phyloP scores from a whole-genome alignment of 495 filamentous ascomycete genomes.

The Neurospora sublineolata region DNA sequence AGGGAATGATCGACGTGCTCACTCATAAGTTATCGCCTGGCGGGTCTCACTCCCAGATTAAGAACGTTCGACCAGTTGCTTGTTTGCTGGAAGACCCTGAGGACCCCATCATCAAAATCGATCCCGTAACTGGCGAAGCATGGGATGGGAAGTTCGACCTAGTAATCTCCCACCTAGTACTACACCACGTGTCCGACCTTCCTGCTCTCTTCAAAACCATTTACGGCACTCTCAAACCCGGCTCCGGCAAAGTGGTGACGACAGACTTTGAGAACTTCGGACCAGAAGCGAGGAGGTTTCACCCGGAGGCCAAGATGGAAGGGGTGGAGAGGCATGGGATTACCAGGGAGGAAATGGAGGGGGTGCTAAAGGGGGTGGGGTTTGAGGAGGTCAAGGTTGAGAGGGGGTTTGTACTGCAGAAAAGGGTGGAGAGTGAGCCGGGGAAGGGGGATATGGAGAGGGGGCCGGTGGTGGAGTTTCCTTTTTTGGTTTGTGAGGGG shows the following conservation, averaged over 20 bases:
- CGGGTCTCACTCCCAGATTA: conserved; percentile 8
- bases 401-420: conserved; percentile 33
- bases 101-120: conserved; percentile 15
- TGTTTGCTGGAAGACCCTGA: conserved; percentile 9
- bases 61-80: conserved; percentile 11
- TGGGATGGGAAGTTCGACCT: conserved; percentile 29
- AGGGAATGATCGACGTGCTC: conserved; percentile 43
- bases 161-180: conserved; percentile 38
- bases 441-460: conserved; percentile 18
- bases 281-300: conserved; percentile 38
- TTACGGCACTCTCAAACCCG: conserved; percentile 30
- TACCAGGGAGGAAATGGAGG: conserved; percentile 23
- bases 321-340: conserved; percentile 46
- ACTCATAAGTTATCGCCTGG: conserved; percentile 23
- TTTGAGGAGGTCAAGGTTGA: conserved; percentile 35
- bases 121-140: conserved; percentile 6
- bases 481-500: conserved; percentile 42
- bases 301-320: conserved; percentile 38
- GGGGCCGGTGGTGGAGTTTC: conserved; percentile 29
- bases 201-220: conserved; percentile 27
- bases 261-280: conserved; percentile 51
- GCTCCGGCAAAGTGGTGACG: conserved; percentile 32
- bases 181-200: conserved; percentile 43
- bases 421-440: conserved; percentile 31
- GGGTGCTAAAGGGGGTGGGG: conserved; percentile 31